Evolutionary conservation across 768 basidiomycete genomes (phyloP), one percentile per base, ranked within the genome.

Genomic region (Hericium coralloides): DNA sequence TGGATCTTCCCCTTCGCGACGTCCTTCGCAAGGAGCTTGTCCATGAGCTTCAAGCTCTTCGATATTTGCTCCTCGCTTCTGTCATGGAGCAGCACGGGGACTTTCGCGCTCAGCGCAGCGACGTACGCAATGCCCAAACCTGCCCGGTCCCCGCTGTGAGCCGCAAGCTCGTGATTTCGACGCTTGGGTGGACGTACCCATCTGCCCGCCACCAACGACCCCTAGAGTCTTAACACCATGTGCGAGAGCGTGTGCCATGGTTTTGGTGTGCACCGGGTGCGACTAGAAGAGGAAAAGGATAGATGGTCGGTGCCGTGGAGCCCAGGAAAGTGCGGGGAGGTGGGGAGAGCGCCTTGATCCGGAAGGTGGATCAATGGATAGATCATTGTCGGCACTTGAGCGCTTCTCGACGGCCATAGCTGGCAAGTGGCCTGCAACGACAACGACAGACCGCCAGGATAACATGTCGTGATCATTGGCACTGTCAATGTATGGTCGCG

Each of bases 51-150:
- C 36, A 92, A 75, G 0, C 91, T 89, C 60, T 84, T 85, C 43
- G 76, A 72, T 48, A 97, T 76, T 67, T 95, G 92, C 22, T 80
- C 76, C 1, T 78, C 63, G 4, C 89, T 92, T 38, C 80, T 76
- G 76, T 98, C 95, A 63, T 91, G 80, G n/a, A 98, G 70, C 38
- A 90, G 75, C 4, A 97, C 91, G 3, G 90, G 84, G 4, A 95
- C 85, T 65, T 84, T 85, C 43, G 95, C 95, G 37, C 87, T 84
- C 22, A 94, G 75, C 39, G 91, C 87, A 18, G 92, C 78, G 43
- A 95, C 92, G 53, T 88, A 80, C 60, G 93, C 91, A 49, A 98
- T 98, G 2, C 95, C 95, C 0, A 89, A 83, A 60, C 95, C 95
- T 72, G 53, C 8, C 31, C 31, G 31, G 2, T 31, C 31, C 31